Evolutionary conservation across 2,329 filamentous ascomycete genomes (phyloP), one percentile per base, ranked within the genome.

Genomic region (Beauveria medogensis): DNA sequence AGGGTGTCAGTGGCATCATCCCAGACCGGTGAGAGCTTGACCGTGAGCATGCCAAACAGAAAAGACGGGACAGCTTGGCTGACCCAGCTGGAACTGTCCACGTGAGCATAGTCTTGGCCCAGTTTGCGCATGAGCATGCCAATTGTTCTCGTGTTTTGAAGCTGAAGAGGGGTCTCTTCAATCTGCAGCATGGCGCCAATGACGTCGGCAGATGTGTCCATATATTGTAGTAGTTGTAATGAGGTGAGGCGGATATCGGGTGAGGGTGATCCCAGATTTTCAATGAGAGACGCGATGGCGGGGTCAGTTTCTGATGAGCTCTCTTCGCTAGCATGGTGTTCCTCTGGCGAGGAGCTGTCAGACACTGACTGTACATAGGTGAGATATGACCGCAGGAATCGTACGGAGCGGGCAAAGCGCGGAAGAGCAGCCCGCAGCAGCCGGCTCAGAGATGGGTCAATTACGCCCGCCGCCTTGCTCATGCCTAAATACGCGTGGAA

Each of bases 121-220:
- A 97, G 80, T 68, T 91, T 92, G 52, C 93, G 88, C 59, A 97
- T 82, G 64, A 93, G 86, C 83, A 97, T 95, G 2, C 90, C 88
- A 40, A 96, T 84, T 20, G 85, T 84, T 60, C 94, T 84, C 55
- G 86, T 83, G 55, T 88, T 91, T 61, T 92, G 84, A 4, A 66
- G 78, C 52, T 83, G 84, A n/a, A 96, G 75, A 0, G 90, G 86
- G 6, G 87, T 90, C 64, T 91, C 83, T 71, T 97, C 92, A 18
- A 92, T 85, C 64, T 91, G 82, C 18, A 92, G 80, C 75, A 96
- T 93, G 7, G 85, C 70, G 3, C 74, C 70, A 20, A 75, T 58
- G 30, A 67, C 67, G 22, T 69, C 67, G 2, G 64, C 59, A 5
- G 66, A 63, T n/a, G 69, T 69, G 5, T 65, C 78, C 18, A 94